Evolutionary conservation across 306 rosid genomes (phyloP), one percentile per base, ranked within the genome.

Genomic region (Lablab purpureus): DNA sequence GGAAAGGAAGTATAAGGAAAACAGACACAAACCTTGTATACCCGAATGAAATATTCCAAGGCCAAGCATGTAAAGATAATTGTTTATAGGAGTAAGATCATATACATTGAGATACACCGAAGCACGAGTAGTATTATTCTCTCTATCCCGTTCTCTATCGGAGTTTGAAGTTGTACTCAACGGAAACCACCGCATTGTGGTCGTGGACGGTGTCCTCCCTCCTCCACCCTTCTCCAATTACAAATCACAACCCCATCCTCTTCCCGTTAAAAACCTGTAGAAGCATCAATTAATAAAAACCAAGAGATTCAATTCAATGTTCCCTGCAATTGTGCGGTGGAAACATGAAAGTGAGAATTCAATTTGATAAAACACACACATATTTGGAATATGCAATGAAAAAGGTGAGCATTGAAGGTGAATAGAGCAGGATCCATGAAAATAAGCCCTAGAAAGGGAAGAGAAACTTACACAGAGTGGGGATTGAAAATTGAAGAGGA

Each of bases 11-110:
- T 2, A 40, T 3, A 17, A 63, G 54, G 46, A 41, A 2, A 1
- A 3, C 9, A 80, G 2, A 21, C 27, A 67, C 60, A 8, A 45
- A 93, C 99, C 99, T 89, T 96, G 92, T 27, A 96, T 91, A n/a
- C 98, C 98, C 0, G 99, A 96, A 83, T 96, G 99, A 80, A 86
- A 96, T 76, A 91, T 65, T 63, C 99, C 98, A 30, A 93, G 74
- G 28, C 99, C 99, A 66, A 93, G 58, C 76, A 88, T 83, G 86
- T 89, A 93, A 66, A 96, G 90, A 64, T 96, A 96, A 76, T 90
- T 90, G 84, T 96, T 96, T 23, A 90, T 28, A 6, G 96, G 94
- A 47, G 97, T 93, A 68, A 96, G 97, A 85, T 96, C 99, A 77
- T 96, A 96, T 80, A 93, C 89, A 84, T 96, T 96, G 76, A 96